A percentile compares a stretch with the other conserved stretches of the same genome.
These are phyloP conservation scores for Periconia sp. DNA, from an alignment of 2,329 filamentous ascomycete species.

Conservation along the genomic window DNA sequence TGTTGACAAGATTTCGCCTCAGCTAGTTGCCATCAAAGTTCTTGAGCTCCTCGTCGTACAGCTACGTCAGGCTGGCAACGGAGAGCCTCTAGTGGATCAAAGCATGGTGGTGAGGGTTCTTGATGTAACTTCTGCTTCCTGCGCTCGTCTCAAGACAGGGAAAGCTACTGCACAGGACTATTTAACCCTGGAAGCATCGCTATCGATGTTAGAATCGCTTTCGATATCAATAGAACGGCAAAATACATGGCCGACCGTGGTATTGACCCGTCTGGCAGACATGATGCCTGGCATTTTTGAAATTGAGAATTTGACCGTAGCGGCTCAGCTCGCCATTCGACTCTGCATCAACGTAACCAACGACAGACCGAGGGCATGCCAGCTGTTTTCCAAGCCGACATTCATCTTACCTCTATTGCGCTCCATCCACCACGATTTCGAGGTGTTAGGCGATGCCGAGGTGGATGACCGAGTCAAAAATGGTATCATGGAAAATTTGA, in stretches of 20 bases:
- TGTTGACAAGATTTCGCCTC: conserved; percentile 57
- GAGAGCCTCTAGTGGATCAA: conserved; percentile 50
- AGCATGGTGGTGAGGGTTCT: conserved; percentile 43
- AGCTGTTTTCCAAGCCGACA: conserved; percentile 61
- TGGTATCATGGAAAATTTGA: conserved; percentile 64
- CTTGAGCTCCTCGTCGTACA: conserved; percentile 61
- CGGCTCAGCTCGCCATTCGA: conserved; percentile 58
- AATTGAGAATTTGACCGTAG: conserved; percentile 11
- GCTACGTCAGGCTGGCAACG: conserved; percentile 52
- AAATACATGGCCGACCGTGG: conserved; percentile 44
- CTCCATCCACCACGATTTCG: conserved; percentile 31
- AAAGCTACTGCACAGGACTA: conserved; percentile 22
- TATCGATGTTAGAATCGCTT: conserved; percentile 57
- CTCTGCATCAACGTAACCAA: conserved; percentile 86
- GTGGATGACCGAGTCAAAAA: conserved; percentile 56
- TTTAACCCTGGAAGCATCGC: conserved; percentile 40
- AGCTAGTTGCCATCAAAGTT: conserved; percentile 64
- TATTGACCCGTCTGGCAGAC: conserved; percentile 56
- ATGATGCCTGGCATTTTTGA: conserved; percentile 40
- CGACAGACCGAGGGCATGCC: conserved; percentile 70
- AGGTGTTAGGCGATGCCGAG: conserved; percentile 21
- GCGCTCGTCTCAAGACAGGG: conserved; percentile 16
- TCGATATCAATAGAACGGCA: conserved; percentile 47
- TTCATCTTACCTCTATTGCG: conserved; percentile 50
- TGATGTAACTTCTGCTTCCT: conserved; percentile 40